phyloP scores from a whole-genome alignment of 208 protist species.

The Crithidia fasciculata region DNA sequence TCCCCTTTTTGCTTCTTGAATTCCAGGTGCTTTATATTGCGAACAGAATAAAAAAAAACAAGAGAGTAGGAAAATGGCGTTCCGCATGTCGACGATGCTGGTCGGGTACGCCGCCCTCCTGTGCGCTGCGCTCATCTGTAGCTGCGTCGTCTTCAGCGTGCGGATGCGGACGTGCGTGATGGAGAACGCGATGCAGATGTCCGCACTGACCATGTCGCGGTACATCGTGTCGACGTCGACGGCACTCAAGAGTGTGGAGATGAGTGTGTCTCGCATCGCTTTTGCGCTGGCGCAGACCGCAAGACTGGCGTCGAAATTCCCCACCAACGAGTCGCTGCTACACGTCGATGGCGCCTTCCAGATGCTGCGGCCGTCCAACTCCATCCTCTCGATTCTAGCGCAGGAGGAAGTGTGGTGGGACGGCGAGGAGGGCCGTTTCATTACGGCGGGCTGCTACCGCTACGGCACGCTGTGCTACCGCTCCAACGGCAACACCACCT shows the following conservation, averaged over 20 bases:
- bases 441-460: constrained; percentile 14
- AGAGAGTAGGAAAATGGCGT: background rate
- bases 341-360: background rate
- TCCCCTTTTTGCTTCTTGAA: too few relatives aligned
- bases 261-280: constrained; percentile 1
- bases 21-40: too few relatives aligned
- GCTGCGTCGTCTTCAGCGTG: constrained; percentile 28
- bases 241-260: background rate
- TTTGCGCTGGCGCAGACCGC: constrained; percentile 6
- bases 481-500: constrained; percentile 3
- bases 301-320: background rate
- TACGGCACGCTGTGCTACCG: constrained; percentile 12
- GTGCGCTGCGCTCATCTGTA: constrained; percentile 20
- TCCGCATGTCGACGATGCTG: constrained; percentile 18
- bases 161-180: constrained; percentile 26
- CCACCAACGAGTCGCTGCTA: background rate
- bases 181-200: constrained; percentile 11
- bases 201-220: constrained; percentile 25
- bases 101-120: constrained; percentile 33
- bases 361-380: background rate
- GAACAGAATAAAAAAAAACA: too few relatives aligned
- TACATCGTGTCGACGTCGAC: constrained; percentile 9
- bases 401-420: constrained; percentile 35
- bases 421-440: background rate
- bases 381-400: background rate